Evolutionary conservation across 306 rosid species (phyloP).

Genomic region (Biancaea sappan): DNA sequence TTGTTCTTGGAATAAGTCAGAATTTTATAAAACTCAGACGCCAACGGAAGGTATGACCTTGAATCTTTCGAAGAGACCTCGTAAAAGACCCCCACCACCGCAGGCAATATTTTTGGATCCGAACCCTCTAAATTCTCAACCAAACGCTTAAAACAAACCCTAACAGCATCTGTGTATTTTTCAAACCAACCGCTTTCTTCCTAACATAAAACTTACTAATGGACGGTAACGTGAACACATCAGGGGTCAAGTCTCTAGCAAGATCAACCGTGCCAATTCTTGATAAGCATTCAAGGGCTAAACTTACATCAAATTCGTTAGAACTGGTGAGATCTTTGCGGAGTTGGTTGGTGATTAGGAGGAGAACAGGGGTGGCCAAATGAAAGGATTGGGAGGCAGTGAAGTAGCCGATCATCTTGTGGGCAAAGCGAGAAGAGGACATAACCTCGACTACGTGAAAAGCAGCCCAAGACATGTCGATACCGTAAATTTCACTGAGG

Average conservation of each 20-base stretch:
- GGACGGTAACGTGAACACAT: constrained; percentile 61
- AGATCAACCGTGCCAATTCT: constrained; percentile 73
- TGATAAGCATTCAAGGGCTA: constrained; percentile 76
- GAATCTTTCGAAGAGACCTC: constrained; percentile 69
- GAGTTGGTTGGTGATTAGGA: constrained; percentile 85
- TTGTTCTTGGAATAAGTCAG: constrained; percentile 75
- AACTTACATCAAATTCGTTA: constrained; percentile 62
- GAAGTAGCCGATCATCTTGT: constrained; percentile 75
- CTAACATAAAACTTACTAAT: constrained; percentile 56
- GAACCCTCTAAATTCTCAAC: constrained; percentile 77
- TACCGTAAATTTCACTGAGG: constrained; percentile 61
- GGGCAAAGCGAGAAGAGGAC: constrained; percentile 68
- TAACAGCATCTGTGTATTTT: constrained; percentile 72
- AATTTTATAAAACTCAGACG: constrained; percentile 76
- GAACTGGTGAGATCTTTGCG: constrained; percentile 70
- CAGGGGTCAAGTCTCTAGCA: constrained; percentile 82
- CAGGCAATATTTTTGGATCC: constrained; percentile 55
- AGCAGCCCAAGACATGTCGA: constrained; percentile 85
- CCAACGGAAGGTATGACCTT: constrained; percentile 72
- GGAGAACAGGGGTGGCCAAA: constrained; percentile 68
- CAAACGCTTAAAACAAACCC: constrained; percentile 81
- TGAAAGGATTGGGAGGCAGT: constrained; percentile 68
- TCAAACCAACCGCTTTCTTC: constrained; percentile 73
- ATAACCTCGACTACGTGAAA: constrained; percentile 88
- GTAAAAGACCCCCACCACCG: constrained; percentile 77